phyloP scores from a whole-genome alignment of 2,329 filamentous ascomycete genomes.

The Neofusicoccum sp. region DNA sequence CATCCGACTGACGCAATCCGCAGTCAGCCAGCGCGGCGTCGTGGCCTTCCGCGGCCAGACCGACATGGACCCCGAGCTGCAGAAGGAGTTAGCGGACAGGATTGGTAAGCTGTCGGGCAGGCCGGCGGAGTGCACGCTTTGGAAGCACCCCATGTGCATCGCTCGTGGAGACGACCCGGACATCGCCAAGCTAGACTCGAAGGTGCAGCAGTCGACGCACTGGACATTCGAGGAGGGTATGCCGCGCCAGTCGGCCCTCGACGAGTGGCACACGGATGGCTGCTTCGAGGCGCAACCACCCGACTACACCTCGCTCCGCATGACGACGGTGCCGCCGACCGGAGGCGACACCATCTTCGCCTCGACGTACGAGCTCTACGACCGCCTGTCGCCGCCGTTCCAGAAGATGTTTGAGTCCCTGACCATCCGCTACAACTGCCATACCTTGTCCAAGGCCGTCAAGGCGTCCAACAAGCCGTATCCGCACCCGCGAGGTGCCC shows the following conservation, averaged over 20 bases:
- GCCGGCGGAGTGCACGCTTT: conserved; percentile 57
- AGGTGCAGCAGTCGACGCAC: conserved; percentile 36
- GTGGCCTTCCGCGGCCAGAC: conserved; percentile 58
- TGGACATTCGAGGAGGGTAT: conserved; percentile 25
- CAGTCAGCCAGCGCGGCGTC: conserved; percentile 56
- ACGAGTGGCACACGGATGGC: conserved; percentile 56
- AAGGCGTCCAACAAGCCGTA: conserved; percentile 30
- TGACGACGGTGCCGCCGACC: conserved; percentile 37
- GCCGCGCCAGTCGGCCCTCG: conserved; percentile 36
- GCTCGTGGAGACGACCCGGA: conserved; percentile 45
- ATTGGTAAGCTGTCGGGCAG: conserved; percentile 63
- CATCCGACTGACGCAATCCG: conserved; percentile 14
- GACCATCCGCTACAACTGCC: conserved; percentile 30
- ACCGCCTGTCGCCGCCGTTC: not conserved
- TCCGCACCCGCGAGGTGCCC: conserved; percentile 26
- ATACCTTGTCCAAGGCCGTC: conserved; percentile 31
- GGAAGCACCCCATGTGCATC: conserved; percentile 61
- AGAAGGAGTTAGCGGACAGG: conserved; percentile 55
- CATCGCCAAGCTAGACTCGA: conserved; percentile 38
- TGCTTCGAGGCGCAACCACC: conserved; percentile 44
- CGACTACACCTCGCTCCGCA: conserved; percentile 41
- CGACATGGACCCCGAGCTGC: conserved; percentile 51
- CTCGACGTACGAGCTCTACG: conserved; percentile 45
- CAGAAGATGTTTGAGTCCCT: conserved; percentile 27
- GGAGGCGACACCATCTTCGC: conserved; percentile 47